These are phyloP conservation scores for Homolaphlyctis polyrhiza DNA, from an alignment of 371 early-diverging fungal genomes.

Conservation along the genomic window DNA sequence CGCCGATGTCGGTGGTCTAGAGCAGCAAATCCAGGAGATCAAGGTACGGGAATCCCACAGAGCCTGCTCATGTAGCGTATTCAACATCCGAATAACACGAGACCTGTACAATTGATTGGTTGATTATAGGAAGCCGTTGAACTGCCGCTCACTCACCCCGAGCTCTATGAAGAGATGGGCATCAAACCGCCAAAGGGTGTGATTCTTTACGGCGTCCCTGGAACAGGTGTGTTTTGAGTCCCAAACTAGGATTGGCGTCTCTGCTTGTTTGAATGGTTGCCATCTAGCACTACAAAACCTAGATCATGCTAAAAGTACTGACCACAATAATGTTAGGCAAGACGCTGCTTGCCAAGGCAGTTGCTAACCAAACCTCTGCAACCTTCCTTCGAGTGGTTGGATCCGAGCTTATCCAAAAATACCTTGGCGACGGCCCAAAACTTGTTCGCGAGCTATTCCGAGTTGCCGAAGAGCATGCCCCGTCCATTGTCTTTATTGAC, in stretches of 20 bases:
- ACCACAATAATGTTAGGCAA: no score
- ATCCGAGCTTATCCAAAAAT: constrained; percentile 99
- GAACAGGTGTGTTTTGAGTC: constrained; percentile 67
- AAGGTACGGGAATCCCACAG: constrained; percentile 54
- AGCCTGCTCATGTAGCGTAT: neutral
- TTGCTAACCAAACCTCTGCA: constrained; percentile 99
- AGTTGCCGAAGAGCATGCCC: constrained; percentile 98
- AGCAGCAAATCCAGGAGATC: constrained; percentile 99
- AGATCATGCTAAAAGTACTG: no score
- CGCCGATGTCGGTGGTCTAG: constrained; percentile 99
- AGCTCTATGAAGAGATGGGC: constrained; percentile 98
- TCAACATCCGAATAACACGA: neutral
- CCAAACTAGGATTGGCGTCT: neutral
- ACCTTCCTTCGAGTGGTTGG: constrained; percentile 99
- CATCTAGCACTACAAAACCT: no score
- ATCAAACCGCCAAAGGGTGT: constrained; percentile 99
- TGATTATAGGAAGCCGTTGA: constrained; percentile 76
- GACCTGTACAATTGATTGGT: neutral
- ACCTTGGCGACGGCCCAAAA: constrained; percentile 99
- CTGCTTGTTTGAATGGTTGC: no score
- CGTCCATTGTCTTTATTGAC: constrained; percentile 99
- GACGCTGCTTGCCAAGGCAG: constrained; percentile 98
- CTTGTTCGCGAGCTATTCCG: constrained; percentile 99
- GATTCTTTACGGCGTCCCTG: constrained; percentile 98
- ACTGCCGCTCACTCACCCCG: constrained; percentile 98